Evolutionary conservation across 2,329 filamentous ascomycete species (phyloP).

Genomic region (Pseudohalonectria lignicola): DNA sequence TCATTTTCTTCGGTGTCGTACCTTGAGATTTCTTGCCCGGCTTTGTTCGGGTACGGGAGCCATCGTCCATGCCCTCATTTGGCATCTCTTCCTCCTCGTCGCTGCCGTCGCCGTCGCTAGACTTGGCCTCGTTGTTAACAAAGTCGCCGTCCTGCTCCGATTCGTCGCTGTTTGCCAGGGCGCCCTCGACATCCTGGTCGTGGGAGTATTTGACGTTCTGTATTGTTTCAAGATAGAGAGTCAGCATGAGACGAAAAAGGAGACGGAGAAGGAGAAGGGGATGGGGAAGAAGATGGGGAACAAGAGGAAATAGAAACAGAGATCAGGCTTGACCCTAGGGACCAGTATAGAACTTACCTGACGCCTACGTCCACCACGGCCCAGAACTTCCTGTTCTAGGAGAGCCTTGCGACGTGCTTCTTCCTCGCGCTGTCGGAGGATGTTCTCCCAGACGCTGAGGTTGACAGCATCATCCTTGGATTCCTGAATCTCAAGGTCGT

Average conservation of each 20-base stretch:
- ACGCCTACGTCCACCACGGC: slow-evolving; percentile 70
- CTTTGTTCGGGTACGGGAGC: too few relatives aligned
- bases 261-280: too few relatives aligned
- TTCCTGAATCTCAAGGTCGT: slow-evolving; percentile 44
- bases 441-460: slow-evolving; percentile 77
- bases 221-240: background rate
- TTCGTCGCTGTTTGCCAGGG: too few relatives aligned
- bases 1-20: too few relatives aligned
- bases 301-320: too few relatives aligned
- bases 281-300: too few relatives aligned
- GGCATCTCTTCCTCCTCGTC: slow-evolving; percentile 12
- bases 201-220: slow-evolving; percentile 18
- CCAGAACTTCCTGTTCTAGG: slow-evolving; percentile 61
- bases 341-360: slow-evolving; percentile 25
- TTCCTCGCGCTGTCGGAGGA: slow-evolving; percentile 71
- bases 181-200: too few relatives aligned
- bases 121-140: slow-evolving; percentile 9
- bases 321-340: too few relatives aligned
- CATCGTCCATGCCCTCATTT: too few relatives aligned
- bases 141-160: slow-evolving; percentile 16
- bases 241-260: too few relatives aligned
- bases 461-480: slow-evolving; percentile 35
- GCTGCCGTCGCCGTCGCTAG: slow-evolving; percentile 12
- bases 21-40: too few relatives aligned
- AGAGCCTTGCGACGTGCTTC: slow-evolving; percentile 65